These are phyloP conservation scores for Coccinonectria pachysandricola DNA, from an alignment of 2,329 filamentous ascomycete genomes.

Conservation along the genomic window DNA sequence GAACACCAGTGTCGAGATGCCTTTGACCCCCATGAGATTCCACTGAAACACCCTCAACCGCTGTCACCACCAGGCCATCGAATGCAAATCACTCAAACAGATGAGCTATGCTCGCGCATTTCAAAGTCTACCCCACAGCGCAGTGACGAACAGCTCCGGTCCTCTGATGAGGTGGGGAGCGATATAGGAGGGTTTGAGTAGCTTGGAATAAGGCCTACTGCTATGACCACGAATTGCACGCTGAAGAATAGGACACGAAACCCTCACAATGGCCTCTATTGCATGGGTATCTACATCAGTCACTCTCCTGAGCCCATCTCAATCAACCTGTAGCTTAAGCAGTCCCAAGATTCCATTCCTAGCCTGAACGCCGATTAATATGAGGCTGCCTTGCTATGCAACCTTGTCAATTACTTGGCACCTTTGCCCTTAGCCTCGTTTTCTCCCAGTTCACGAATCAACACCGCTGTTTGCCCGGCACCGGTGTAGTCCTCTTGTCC, in stretches of 20 bases:
- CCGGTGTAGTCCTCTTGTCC: conserved; percentile 69
- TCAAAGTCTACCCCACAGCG: too few species aligned
- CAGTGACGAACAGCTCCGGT: too few species aligned
- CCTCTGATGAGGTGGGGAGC: too few species aligned
- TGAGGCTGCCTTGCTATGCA: conserved; percentile 9
- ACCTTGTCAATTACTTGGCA: conserved; percentile 41
- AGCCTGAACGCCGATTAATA: conserved; percentile 23
- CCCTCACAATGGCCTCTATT: conserved; percentile 11
- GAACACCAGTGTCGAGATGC: conserved; percentile 23
- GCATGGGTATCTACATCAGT: conserved; percentile 24
- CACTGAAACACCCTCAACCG: conserved; percentile 5
- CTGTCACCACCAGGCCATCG: conserved; percentile 2
- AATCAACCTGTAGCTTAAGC: too few species aligned
- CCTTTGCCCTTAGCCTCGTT: conserved; percentile 82
- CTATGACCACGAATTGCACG: too few species aligned
- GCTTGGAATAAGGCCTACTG: too few species aligned
- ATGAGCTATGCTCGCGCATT: too few species aligned
- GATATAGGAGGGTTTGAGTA: too few species aligned
- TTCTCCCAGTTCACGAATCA: conserved; percentile 74
- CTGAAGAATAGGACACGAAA: neutral
- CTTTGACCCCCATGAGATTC: conserved; percentile 16
- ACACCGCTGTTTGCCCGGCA: conserved; percentile 64
- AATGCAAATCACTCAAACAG: neutral
- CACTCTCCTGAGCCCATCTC: conserved; percentile 9
- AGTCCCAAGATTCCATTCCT: conserved; percentile 15